A percentile compares a stretch with the other conserved stretches of the same genome.
Conservation (phyloP, 345 rosid genomes). For the Lumnitzera racemosa region DNA sequence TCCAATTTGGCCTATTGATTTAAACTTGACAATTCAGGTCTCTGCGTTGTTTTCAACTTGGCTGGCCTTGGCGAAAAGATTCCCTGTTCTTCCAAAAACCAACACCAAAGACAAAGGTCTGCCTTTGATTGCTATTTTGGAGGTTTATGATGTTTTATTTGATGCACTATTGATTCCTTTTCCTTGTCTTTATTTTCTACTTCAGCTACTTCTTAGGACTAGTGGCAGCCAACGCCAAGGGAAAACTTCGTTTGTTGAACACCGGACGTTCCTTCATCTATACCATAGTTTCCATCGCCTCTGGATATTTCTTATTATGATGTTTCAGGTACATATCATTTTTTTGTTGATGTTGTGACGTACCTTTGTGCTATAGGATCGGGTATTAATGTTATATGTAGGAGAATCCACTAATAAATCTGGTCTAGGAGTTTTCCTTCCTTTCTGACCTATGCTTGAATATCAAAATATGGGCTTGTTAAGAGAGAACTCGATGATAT, state of each 20-base stretch:
- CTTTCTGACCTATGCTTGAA: too few species aligned
- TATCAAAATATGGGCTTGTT: too few species aligned
- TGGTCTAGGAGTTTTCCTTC: too few species aligned
- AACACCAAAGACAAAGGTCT: slow-evolving; percentile 61
- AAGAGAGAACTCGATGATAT: too few species aligned
- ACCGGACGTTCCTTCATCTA: slow-evolving; percentile 90
- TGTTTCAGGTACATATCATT: slow-evolving; percentile 76
- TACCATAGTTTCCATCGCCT: slow-evolving; percentile 96
- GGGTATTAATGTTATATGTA: too few species aligned
- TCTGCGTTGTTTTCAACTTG: slow-evolving; percentile 75
- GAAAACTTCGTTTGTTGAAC: slow-evolving; percentile 96
- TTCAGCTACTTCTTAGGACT: slow-evolving; percentile 57
- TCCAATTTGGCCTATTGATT: neutral
- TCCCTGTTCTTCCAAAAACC: slow-evolving; percentile 74
- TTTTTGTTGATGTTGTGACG: too few species aligned
- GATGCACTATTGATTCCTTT: neutral
- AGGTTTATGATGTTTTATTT: too few species aligned
- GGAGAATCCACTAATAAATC: too few species aligned
- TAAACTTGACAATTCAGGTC: slow-evolving; percentile 42
- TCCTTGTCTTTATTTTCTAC: slow-evolving; percentile 1
- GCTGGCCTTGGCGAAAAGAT: slow-evolving; percentile 86
- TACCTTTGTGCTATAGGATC: too few species aligned
- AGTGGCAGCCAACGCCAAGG: slow-evolving; percentile 65
- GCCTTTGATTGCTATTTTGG: neutral
- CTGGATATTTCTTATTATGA: slow-evolving; percentile 94